Evolutionary conservation across 306 rosid species (phyloP), one percentile per base, ranked within the genome.

Genomic region (Bauhinia variegata): DNA sequence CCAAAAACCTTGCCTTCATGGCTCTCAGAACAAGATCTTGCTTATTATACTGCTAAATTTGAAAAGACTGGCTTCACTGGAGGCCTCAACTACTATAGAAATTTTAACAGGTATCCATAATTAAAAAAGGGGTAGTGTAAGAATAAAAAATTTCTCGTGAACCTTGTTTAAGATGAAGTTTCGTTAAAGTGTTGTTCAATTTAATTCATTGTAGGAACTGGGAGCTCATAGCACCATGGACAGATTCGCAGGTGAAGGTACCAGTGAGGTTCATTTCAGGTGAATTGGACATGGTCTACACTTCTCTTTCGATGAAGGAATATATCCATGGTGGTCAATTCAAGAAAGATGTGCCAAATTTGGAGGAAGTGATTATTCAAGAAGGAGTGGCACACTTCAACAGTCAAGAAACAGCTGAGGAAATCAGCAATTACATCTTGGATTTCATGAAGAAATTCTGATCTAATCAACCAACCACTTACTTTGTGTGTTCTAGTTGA

Each of bases 31-130:
- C 64, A 47, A 6, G 75, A 73, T 38, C 28, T 78, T 14, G 60
- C 42, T 54, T 47, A 67, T 49, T 78, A 12, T 62, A 60, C 58
- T 36, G 8, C 60, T 39, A 73, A 73, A 61, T 78, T 78, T 34
- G 60, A 62, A 5, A 32, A 62, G 62, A 73, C 56, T 5, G 67
- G 83, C 37, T 73, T 73, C 79, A 67, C 68, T 4, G 75, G 72
- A n/a, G 68, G 60, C 2, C 54, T 73, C 62, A 78, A 73, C 75
- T 78, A 78, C 72, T 61, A 78, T 14, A 38, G 66, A 53, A 43
- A 19, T 36, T 44, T 72, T 0, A 58, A 63, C 71, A 1, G 0
- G 65, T 72, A 42, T 19, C 17, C n/a, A n/a, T n/a, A n/a, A n/a
- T n/a, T n/a, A n/a, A n/a, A n/a, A n/a, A n/a, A n/a, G n/a, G n/a